A percentile compares a stretch with the other conserved stretches of the same genome.
Evolutionary conservation across 495 filamentous ascomycete species (phyloP).

Genomic region (Lentithecium fluviatile): DNA sequence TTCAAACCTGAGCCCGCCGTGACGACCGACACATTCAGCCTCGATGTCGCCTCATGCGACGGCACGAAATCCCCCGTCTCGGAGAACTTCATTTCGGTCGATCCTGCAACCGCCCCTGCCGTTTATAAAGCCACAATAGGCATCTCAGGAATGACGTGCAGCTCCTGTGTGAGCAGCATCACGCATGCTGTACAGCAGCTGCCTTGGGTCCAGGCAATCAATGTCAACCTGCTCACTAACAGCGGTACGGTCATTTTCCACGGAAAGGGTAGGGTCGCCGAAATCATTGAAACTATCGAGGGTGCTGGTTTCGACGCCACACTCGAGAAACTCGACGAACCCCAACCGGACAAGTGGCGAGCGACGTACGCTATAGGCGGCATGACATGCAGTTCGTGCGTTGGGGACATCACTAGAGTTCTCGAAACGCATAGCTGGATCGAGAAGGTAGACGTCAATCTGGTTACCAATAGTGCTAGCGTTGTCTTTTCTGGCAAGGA

Average conservation of each 20-base stretch:
- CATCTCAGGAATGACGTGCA: conserved; percentile 67
- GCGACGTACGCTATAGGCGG: conserved; percentile 71
- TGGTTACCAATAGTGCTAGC: conserved; percentile 63
- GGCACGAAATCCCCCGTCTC: background rate
- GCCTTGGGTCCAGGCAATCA: conserved; percentile 54
- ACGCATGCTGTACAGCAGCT: conserved; percentile 51
- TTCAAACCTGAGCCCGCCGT: conserved; percentile 11
- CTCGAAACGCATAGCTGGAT: conserved; percentile 65
- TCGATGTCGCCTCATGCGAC: background rate
- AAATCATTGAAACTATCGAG: conserved; percentile 52
- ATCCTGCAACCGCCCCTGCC: background rate
- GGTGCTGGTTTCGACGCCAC: conserved; percentile 58
- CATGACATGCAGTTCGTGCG: conserved; percentile 83
- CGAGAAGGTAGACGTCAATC: conserved; percentile 61
- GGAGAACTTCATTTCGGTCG: conserved; percentile 26
- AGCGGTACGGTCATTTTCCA: conserved; percentile 53
- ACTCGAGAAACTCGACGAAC: conserved; percentile 46
- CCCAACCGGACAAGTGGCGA: conserved; percentile 38
- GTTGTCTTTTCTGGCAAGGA: conserved; percentile 43
- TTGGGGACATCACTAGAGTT: conserved; percentile 61
- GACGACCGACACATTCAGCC: conserved; percentile 5
- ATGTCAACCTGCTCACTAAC: conserved; percentile 60
- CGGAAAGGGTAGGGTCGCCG: conserved; percentile 48
- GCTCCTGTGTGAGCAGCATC: conserved; percentile 58
- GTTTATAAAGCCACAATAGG: conserved; percentile 49